Percentiles rank a stretch among this genome's conserved stretches.
These are phyloP conservation scores for Jatropha podagrica DNA, from an alignment of 441 rosid genomes.

Conservation along the genomic window DNA sequence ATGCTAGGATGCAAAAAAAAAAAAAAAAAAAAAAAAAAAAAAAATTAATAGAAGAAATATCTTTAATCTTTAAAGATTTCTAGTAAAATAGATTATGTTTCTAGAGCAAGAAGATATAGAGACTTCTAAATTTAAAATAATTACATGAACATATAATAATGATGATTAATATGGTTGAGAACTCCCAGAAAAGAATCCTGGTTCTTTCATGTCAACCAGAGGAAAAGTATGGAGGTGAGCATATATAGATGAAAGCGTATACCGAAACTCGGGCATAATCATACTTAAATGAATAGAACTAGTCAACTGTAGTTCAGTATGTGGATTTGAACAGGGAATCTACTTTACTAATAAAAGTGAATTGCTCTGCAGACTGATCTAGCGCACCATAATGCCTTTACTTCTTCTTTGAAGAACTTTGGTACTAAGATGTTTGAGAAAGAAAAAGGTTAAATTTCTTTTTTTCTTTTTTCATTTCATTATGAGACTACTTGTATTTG, in stretches of 20 bases:
- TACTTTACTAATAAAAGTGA: not conserved
- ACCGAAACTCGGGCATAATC: not conserved
- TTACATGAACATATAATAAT: too few species aligned
- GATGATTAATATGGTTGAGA: too few species aligned
- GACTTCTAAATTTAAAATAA: too few species aligned
- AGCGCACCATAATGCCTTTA: constrained; percentile 42
- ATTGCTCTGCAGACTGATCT: constrained; percentile 48
- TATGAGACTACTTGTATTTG: not conserved
- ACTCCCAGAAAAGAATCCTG: too few species aligned
- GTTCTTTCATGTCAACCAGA: not conserved
- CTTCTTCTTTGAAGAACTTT: constrained; percentile 48
- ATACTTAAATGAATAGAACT: not conserved
- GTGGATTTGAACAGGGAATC: not conserved
- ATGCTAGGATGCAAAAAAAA: too few species aligned
- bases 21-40: too few species aligned
- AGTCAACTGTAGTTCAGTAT: not conserved
- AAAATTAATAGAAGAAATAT: too few species aligned
- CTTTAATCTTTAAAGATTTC: too few species aligned
- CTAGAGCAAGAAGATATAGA: too few species aligned
- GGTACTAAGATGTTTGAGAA: constrained; percentile 36
- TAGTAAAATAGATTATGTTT: too few species aligned
- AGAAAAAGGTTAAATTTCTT: constrained; percentile 40
- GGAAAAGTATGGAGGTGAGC: not conserved
- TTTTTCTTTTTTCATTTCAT: not conserved
- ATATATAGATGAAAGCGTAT: not conserved